Base-by-base conservation (phyloP, 345 rosid species). In the Triadica sebifera region DNA sequence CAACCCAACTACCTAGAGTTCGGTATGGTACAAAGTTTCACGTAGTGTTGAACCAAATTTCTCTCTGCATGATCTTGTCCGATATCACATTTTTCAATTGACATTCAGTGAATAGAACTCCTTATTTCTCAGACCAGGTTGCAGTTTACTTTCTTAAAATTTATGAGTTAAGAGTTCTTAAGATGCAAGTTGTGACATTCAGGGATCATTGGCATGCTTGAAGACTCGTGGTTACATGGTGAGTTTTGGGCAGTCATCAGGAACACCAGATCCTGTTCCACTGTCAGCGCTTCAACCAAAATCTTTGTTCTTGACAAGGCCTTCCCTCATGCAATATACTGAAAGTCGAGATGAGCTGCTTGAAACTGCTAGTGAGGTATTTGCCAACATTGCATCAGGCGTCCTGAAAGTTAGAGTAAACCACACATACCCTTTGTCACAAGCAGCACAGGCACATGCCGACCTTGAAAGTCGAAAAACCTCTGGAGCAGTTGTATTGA, bases 201-300 rank as follows among this genome's bases (percentile, higher is more conserved):
- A 95, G 97, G 96, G 99, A 61, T 95, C 98, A 10, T 65, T 93
- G 84, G 94, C 81, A 3, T 90, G 97, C 87, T 84, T 93, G 71
- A 93, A 88, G 85, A 68, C 64, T 59, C 86, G 92, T 4, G 96
- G 99, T 29, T 87, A 86, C 84, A 86, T 91, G 97, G 97, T 95
- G 83, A 84, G 88, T 73, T 93, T 87, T 57, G 97, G 99, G 67
- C 94, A 90, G 80, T 93, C 98, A 50, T 95, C 99, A 0, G 98
- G 99, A 37, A 12, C 75, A 13, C 91, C 86, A 8, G 96, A 95
- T 74, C 94, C 98, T 8, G 68, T 91, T 78, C 91, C 94, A 41
- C 62, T 93, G 69, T 82, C 97, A 29, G 93, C 90, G n/a, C 88
- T 93, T 8, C 88, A 84, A 6, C 74, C 93, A 5, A 95, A 91